phyloP scores from a whole-genome alignment of 108 stramenopile species.

The Cylindrotheca closterium region DNA sequence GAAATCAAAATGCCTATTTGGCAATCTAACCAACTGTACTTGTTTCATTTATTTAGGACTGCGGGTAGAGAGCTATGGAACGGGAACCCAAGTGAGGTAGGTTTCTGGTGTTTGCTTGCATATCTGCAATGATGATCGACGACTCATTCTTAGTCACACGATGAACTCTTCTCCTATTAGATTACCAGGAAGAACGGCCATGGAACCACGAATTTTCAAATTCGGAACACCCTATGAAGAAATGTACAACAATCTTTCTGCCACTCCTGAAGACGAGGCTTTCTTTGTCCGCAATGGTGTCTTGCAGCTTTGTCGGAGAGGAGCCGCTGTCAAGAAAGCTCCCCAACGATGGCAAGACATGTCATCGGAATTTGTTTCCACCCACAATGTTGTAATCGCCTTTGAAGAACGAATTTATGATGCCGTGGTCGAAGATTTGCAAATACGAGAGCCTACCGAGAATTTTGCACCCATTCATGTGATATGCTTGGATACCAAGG shows the following conservation, averaged over 20 bases:
- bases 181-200: constrained; percentile 40
- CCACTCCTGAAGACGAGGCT: constrained; percentile 80
- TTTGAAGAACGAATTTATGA: constrained; percentile 94
- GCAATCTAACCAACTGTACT: no score
- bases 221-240: constrained; percentile 89
- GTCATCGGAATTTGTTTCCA: constrained; percentile 45
- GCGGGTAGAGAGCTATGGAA: constrained; percentile 83
- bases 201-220: constrained; percentile 83
- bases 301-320: constrained; percentile 82
- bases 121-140: no score
- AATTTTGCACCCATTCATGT: constrained; percentile 88
- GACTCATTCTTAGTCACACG: no score
- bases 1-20: no score
- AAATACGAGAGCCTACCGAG: constrained; percentile 86
- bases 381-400: constrained; percentile 87
- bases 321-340: constrained; percentile 82
- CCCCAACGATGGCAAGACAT: constrained; percentile 92
- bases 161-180: no score
- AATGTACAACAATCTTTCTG: constrained; percentile 79
- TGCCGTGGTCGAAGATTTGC: constrained; percentile 90
- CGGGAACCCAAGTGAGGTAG: constrained; percentile 87
- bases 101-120: not conserved
- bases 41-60: constrained; percentile 47
- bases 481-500: constrained; percentile 91
- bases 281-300: constrained; percentile 85